Conservation (phyloP, 306 rosid genomes). For the Castanea sativa region DNA sequence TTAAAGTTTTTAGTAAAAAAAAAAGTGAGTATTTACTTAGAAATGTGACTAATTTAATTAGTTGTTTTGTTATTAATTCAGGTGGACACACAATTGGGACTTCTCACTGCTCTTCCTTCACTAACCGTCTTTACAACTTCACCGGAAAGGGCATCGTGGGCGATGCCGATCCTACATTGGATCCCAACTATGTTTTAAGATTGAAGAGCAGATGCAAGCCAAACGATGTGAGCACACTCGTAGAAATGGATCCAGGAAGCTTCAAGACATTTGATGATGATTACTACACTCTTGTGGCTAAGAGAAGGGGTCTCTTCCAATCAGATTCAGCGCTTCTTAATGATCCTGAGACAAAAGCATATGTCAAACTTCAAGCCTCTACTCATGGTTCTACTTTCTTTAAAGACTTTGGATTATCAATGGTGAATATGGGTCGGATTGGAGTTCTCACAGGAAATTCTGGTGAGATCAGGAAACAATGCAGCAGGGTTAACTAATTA, state of each 20-base stretch:
- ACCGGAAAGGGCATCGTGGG: slow-evolving; percentile 26
- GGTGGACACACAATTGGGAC: slow-evolving; percentile 51
- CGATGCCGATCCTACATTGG: slow-evolving; percentile 41
- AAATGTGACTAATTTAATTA: not conserved
- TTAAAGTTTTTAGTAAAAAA: too few species aligned
- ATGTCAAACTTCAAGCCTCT: slow-evolving; percentile 15
- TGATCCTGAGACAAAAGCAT: slow-evolving; percentile 29
- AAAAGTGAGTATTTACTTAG: too few species aligned
- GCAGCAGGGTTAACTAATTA: slow-evolving; percentile 20
- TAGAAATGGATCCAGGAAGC: slow-evolving; percentile 44
- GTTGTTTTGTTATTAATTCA: not conserved
- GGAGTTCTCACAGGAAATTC: slow-evolving; percentile 33
- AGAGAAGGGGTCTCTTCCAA: slow-evolving; percentile 40
- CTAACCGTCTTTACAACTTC: slow-evolving; percentile 45
- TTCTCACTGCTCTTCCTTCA: slow-evolving; percentile 31
- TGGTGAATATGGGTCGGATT: slow-evolving; percentile 44
- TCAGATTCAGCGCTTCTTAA: slow-evolving; percentile 42
- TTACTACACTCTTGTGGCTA: slow-evolving; percentile 28
- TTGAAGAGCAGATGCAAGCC: slow-evolving; percentile 32
- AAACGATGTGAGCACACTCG: slow-evolving; percentile 10
- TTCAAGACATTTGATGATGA: slow-evolving; percentile 29
- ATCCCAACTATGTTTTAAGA: slow-evolving; percentile 19
- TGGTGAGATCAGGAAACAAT: slow-evolving; percentile 37
- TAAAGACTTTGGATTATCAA: slow-evolving; percentile 38
- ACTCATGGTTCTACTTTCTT: slow-evolving; percentile 27